Evolutionary conservation across 2,329 filamentous ascomycete species (phyloP).

Genomic region (Trichoderma atroviride): DNA sequence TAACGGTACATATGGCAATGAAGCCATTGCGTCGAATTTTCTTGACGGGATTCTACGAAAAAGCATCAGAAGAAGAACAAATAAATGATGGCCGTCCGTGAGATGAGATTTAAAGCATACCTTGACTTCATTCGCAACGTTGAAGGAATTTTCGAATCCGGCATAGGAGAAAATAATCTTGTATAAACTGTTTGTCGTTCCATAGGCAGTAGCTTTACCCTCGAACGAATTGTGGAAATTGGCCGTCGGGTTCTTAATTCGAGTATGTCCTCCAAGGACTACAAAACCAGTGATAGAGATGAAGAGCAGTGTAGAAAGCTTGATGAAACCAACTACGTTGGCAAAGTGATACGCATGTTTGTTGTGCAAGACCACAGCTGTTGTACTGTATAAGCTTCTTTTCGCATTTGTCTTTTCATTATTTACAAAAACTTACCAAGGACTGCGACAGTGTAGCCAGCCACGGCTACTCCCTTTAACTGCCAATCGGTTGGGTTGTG

Average conservation of each 20-base stretch:
- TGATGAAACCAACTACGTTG: constrained; percentile 61
- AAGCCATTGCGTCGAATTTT: constrained; percentile 55
- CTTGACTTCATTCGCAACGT: constrained; percentile 58
- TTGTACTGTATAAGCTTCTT: not conserved
- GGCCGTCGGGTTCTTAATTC: constrained; percentile 37
- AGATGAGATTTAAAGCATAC: constrained; percentile 9
- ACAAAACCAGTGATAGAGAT: constrained; percentile 64
- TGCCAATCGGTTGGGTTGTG: constrained; percentile 60
- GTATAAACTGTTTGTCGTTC: constrained; percentile 52
- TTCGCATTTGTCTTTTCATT: not conserved
- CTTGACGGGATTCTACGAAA: constrained; percentile 54
- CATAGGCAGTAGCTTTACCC: constrained; percentile 42
- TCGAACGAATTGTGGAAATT: constrained; percentile 45
- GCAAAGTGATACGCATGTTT: constrained; percentile 58
- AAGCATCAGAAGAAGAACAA: not conserved
- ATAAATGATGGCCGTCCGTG: not conserved
- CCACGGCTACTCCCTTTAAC: constrained; percentile 66
- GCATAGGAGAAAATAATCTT: constrained; percentile 62
- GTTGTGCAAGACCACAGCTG: constrained; percentile 55
- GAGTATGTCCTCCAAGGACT: constrained; percentile 50
- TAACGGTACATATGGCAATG: constrained; percentile 54
- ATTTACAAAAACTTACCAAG: constrained; percentile 47
- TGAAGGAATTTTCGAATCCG: constrained; percentile 63
- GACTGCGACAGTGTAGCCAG: constrained; percentile 62
- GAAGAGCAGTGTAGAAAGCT: constrained; percentile 65